Evolutionary conservation across 139 green algal genomes (phyloP).

Genomic region (Volvox africanus): DNA sequence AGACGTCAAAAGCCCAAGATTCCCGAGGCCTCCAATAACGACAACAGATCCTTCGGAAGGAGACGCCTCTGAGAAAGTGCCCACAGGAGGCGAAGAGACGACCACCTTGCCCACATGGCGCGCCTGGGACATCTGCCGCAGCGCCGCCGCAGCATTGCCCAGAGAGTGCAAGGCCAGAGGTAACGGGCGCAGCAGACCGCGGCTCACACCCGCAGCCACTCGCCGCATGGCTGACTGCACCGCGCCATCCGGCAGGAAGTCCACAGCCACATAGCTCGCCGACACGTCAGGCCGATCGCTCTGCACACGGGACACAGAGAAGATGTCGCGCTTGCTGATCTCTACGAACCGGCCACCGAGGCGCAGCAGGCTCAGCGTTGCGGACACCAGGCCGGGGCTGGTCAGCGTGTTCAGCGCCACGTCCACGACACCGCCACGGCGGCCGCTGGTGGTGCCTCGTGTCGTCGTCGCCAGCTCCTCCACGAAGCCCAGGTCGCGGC

Average conservation of each 20-base stretch:
- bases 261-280: constrained; percentile 86
- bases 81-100: constrained; percentile 34
- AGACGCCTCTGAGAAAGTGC: not conserved
- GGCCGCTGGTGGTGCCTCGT: constrained; percentile 3
- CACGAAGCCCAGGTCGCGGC: constrained; percentile 78
- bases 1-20: constrained; percentile 72
- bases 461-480: constrained; percentile 57
- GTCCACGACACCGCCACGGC: constrained; percentile 53
- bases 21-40: constrained; percentile 79
- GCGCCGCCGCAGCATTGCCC: constrained; percentile 51
- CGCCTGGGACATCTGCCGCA: constrained; percentile 75
- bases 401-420: constrained; percentile 89
- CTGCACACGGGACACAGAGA: constrained; percentile 63
- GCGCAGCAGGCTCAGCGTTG: constrained; percentile 69
- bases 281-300: constrained; percentile 85
- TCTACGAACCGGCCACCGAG: constrained; percentile 81
- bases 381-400: constrained; percentile 84
- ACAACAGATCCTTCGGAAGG: constrained; percentile 40
- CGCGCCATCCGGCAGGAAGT: constrained; percentile 84
- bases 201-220: constrained; percentile 57
- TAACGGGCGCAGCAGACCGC: constrained; percentile 59
- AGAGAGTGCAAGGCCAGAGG: constrained; percentile 56
- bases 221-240: constrained; percentile 65
- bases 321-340: constrained; percentile 94
- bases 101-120: constrained; percentile 85